These are phyloP conservation scores for Samsoniella hepiali DNA, from an alignment of 2,329 filamentous ascomycete genomes.

Conservation along the genomic window DNA sequence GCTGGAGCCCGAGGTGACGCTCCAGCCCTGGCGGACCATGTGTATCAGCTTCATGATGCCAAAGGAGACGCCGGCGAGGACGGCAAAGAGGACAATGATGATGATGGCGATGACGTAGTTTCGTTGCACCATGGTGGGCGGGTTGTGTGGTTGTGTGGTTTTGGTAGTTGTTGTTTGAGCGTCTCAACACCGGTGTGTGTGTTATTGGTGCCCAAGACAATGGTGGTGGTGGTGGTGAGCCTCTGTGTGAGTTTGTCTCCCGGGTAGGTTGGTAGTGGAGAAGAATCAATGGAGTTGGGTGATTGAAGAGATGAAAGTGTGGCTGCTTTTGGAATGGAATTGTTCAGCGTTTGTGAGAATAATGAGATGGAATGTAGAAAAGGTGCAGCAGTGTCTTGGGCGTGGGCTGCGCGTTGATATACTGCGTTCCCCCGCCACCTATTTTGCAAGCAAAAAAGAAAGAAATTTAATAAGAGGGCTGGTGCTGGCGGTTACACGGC, in stretches of 20 bases:
- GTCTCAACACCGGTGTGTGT: neutral
- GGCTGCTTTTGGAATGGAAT: neutral
- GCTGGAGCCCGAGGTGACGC: constrained; percentile 33
- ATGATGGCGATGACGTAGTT: constrained; percentile 68
- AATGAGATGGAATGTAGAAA: constrained; percentile 11
- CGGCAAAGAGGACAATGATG: constrained; percentile 62
- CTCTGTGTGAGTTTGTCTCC: neutral
- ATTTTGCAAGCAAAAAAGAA: constrained; percentile 5
- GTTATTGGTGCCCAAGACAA: constrained; percentile 15
- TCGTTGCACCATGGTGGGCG: constrained; percentile 53
- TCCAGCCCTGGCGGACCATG: constrained; percentile 45
- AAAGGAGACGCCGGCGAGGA: constrained; percentile 59
- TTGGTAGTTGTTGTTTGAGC: neutral
- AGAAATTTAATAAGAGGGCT: neutral
- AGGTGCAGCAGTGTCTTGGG: neutral
- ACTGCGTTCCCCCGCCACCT: constrained; percentile 17
- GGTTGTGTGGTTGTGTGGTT: constrained; percentile 25
- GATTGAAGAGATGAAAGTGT: neutral
- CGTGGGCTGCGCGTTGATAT: constrained; percentile 13
- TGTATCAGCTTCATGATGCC: constrained; percentile 62
- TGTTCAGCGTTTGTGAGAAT: neutral
- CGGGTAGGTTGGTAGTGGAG: too few relatives aligned
- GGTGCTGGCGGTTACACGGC: neutral
- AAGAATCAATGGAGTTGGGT: neutral
- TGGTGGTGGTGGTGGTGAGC: neutral